Percentiles rank a stretch among this genome's conserved stretches.
phyloP scores from a whole-genome alignment of 1,284 basidiomycete species.

The Kalmanozyma brasiliensis region DNA sequence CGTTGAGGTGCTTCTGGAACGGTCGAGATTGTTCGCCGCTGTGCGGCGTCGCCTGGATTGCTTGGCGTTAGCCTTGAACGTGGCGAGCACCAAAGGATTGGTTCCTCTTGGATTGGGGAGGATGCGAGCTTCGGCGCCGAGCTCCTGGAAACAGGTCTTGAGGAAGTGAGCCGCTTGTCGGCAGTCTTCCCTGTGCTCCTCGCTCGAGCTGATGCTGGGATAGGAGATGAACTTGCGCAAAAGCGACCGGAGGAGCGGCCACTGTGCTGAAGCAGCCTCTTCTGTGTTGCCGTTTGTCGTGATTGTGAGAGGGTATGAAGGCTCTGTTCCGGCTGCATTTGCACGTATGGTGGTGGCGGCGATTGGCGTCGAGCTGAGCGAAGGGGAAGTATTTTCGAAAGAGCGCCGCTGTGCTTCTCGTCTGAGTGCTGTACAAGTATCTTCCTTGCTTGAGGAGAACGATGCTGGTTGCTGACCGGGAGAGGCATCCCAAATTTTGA shows the following conservation, averaged over 20 bases:
- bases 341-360: conserved; percentile 1
- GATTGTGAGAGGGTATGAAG: conserved; percentile 9
- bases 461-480: background rate
- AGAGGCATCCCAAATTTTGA: conserved; percentile 61
- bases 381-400: conserved; percentile 6
- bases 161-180: conserved; percentile 63
- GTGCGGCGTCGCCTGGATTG: conserved; percentile 19
- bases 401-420: conserved; percentile 25
- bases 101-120: conserved; percentile 43
- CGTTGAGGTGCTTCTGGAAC: conserved; percentile 26
- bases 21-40: conserved; percentile 8
- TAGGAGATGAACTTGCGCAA: conserved; percentile 87
- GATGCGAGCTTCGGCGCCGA: conserved; percentile 60
- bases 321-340: conserved; percentile 9
- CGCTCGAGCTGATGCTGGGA: conserved; percentile 81
- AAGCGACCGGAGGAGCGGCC: conserved; percentile 73
- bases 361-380: conserved; percentile 16
- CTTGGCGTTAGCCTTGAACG: conserved; percentile 50
- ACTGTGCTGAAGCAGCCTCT: conserved; percentile 15
- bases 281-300: background rate
- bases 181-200: conserved; percentile 78
- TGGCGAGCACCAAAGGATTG: conserved; percentile 63
- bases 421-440: conserved; percentile 4
- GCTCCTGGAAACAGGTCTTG: conserved; percentile 52
- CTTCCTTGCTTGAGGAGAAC: background rate